Evolutionary conservation across 371 early-diverging fungal species (phyloP).

Genomic region (Homolaphlyctis polyrhiza): DNA sequence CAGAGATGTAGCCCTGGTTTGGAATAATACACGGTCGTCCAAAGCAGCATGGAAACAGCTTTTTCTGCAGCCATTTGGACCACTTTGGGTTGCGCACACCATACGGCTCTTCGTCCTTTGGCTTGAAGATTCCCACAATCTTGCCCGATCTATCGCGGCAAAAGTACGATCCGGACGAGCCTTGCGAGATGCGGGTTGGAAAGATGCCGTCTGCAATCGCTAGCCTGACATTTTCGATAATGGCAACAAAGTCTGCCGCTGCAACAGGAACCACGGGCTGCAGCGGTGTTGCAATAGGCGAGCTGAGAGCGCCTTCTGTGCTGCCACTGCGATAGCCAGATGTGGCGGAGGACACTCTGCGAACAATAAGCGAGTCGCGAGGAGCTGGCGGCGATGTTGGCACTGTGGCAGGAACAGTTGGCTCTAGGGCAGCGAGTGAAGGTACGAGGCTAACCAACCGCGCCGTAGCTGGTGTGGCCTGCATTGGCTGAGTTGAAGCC

Average conservation of each 20-base stretch:
- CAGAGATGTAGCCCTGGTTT: conserved; percentile 83
- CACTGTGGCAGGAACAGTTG: not conserved
- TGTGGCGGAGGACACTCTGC: not conserved
- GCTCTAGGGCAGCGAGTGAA: not conserved
- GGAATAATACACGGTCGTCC: conserved; percentile 85
- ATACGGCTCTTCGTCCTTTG: conserved; percentile 93
- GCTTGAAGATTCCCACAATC: conserved; percentile 88
- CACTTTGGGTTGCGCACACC: conserved; percentile 88
- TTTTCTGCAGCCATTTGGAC: conserved; percentile 90
- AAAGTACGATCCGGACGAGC: conserved; percentile 89
- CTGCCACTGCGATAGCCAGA: not conserved
- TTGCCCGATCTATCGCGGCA: conserved; percentile 64
- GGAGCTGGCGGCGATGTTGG: not conserved
- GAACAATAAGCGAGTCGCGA: not conserved
- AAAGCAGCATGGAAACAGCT: conserved; percentile 84
- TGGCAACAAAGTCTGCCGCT: conserved; percentile 45
- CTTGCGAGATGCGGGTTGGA: conserved; percentile 57
- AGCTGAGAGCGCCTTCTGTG: too few relatives aligned
- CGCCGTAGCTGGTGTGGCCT: not conserved
- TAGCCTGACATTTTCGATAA: conserved; percentile 63
- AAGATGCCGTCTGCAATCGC: conserved; percentile 68
- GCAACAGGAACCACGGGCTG: conserved; percentile 35
- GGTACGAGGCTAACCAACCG: not conserved
- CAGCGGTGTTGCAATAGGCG: not conserved
- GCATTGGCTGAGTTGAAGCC: not conserved